Conservation (phyloP, 2,329 filamentous ascomycete species). For the Penicillium frequentans region DNA sequence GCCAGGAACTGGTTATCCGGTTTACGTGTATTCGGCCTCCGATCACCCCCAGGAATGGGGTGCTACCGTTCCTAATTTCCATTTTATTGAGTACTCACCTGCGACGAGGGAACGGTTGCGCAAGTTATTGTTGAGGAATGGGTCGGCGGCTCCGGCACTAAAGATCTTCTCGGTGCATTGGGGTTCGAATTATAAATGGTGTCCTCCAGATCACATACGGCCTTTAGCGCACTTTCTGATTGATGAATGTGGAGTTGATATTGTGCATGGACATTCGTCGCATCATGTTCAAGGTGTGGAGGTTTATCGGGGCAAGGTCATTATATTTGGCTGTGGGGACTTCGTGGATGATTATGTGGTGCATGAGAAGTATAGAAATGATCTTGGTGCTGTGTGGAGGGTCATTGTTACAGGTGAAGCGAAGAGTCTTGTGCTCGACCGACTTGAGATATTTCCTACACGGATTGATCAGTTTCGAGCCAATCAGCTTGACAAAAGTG, state of each 20-base stretch:
- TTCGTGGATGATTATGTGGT: constrained; percentile 46
- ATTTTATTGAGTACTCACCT: constrained; percentile 37
- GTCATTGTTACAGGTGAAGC: constrained; percentile 26
- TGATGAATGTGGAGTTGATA: constrained; percentile 43
- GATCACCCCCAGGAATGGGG: constrained; percentile 40
- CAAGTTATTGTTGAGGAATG: neutral
- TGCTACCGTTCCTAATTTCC: constrained; percentile 30
- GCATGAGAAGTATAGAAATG: constrained; percentile 37
- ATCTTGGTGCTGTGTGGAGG: constrained; percentile 42
- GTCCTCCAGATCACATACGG: constrained; percentile 30
- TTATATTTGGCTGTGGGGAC: constrained; percentile 45
- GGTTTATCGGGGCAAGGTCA: constrained; percentile 34
- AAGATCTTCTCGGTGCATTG: constrained; percentile 43
- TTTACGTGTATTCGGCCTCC: constrained; percentile 38
- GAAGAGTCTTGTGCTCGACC: constrained; percentile 19
- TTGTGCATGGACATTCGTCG: constrained; percentile 43
- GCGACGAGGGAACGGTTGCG: constrained; percentile 4
- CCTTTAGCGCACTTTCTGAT: constrained; percentile 41
- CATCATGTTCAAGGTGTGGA: constrained; percentile 46
- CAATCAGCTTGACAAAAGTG: constrained; percentile 26
- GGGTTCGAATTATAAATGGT: constrained; percentile 44
- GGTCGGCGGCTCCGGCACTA: constrained; percentile 18
- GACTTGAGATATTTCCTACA: constrained; percentile 39
- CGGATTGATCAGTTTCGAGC: constrained; percentile 35
- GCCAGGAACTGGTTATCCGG: constrained; percentile 1